These are phyloP conservation scores for Collybia nuda DNA, from an alignment of 768 basidiomycete species.

Conservation along the genomic window DNA sequence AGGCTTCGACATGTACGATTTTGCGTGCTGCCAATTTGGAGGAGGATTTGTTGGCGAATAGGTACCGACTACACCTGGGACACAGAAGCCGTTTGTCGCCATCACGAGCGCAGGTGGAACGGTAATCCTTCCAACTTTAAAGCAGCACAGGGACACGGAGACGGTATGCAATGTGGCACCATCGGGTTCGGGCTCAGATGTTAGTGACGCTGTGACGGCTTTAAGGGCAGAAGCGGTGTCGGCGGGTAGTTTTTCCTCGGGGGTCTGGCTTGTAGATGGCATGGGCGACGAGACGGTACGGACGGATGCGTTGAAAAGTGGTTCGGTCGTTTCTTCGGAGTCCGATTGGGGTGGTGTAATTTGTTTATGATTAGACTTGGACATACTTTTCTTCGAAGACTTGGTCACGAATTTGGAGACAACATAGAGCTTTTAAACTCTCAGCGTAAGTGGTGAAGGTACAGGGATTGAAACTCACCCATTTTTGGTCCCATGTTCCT, in stretches of 20 bases:
- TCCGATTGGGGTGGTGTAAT: slow-evolving; percentile 3
- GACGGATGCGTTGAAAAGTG: slow-evolving; percentile 25
- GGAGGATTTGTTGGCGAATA: slow-evolving; percentile 45
- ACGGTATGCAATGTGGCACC: slow-evolving; percentile 63
- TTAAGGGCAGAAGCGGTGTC: slow-evolving; percentile 28
- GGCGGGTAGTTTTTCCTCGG: slow-evolving; percentile 6
- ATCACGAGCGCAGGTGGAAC: slow-evolving; percentile 67
- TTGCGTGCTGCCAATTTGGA: slow-evolving; percentile 47
- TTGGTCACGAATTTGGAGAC: slow-evolving; percentile 64
- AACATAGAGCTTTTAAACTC: slow-evolving; percentile 52
- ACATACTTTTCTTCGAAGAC: slow-evolving; percentile 33
- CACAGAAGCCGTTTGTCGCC: slow-evolving; percentile 57
- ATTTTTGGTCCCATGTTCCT: slow-evolving; percentile 75
- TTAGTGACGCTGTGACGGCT: slow-evolving; percentile 29
- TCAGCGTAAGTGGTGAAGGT: background rate
- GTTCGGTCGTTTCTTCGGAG: background rate
- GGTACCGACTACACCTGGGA: slow-evolving; percentile 21
- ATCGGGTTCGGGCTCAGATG: slow-evolving; percentile 43
- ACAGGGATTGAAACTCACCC: slow-evolving; percentile 35
- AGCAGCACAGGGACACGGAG: slow-evolving; percentile 61
- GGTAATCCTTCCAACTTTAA: slow-evolving; percentile 71
- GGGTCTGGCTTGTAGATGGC: slow-evolving; percentile 10
- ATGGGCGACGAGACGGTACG: slow-evolving; percentile 34
- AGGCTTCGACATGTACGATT: slow-evolving; percentile 29
- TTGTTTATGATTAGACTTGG: slow-evolving; percentile 8